Conservation (phyloP, 2,329 filamentous ascomycete species). For the Diaporthe citri region DNA sequence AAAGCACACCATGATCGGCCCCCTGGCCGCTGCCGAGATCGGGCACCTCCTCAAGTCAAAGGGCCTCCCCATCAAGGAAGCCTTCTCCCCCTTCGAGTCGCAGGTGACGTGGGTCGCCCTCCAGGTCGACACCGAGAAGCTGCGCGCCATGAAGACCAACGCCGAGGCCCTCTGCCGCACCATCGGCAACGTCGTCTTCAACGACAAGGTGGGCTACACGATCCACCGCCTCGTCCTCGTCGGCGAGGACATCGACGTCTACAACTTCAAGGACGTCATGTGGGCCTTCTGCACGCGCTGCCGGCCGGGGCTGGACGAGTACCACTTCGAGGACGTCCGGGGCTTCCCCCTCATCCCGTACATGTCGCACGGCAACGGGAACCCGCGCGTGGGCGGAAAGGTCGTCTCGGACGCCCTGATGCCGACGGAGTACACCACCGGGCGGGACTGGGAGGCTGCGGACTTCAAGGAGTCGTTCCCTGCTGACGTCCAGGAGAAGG, state of each 20-base stretch:
- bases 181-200: constrained; percentile 58
- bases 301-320: constrained; percentile 58
- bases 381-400: constrained; percentile 55
- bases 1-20: constrained; percentile 54
- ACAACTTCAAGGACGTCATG: constrained; percentile 59
- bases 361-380: constrained; percentile 56
- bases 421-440: constrained; percentile 56
- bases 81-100: constrained; percentile 58
- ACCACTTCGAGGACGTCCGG: constrained; percentile 57
- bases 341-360: constrained; percentile 61
- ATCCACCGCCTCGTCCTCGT: constrained; percentile 60
- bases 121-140: constrained; percentile 68
- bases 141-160: constrained; percentile 67
- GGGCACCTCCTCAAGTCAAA: constrained; percentile 50
- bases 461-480: constrained; percentile 54
- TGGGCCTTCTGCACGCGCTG: constrained; percentile 64
- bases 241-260: constrained; percentile 63
- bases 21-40: constrained; percentile 59
- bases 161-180: constrained; percentile 52
- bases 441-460: constrained; percentile 48
- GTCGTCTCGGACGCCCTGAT: constrained; percentile 60
- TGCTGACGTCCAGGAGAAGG: constrained; percentile 53
- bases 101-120: constrained; percentile 64
- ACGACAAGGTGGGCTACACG: constrained; percentile 55
- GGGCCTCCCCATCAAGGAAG: constrained; percentile 58